phyloP scores from a whole-genome alignment of 1,284 basidiomycete genomes.

The Bjerkandera adusta region DNA sequence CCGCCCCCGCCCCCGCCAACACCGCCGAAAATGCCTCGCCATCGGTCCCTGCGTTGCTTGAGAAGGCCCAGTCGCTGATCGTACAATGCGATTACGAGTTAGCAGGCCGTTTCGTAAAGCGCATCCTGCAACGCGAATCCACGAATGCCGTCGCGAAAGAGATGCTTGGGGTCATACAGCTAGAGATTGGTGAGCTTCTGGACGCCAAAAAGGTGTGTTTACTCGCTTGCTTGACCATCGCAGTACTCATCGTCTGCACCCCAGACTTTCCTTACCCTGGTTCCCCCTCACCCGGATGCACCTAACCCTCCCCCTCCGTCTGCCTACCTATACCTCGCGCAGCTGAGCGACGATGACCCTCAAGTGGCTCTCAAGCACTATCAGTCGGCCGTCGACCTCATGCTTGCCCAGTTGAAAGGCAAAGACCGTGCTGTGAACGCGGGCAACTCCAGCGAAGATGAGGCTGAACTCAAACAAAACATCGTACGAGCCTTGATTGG shows the following conservation, averaged over 20 bases:
- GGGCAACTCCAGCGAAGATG: constrained; percentile 42
- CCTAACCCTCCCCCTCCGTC: constrained; percentile 70
- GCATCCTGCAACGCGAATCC: constrained; percentile 67
- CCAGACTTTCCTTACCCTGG: constrained; percentile 64
- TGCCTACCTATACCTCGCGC: constrained; percentile 89
- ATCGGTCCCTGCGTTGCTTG: constrained; percentile 52
- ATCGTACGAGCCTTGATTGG: constrained; percentile 85
- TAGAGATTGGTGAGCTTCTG: constrained; percentile 78
- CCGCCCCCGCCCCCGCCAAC: constrained; percentile 26
- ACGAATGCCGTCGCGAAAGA: constrained; percentile 74
- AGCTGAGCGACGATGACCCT: constrained; percentile 78
- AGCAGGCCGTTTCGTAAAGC: constrained; percentile 69
- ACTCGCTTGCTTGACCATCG: constrained; percentile 1
- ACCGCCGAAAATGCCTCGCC: constrained; percentile 29
- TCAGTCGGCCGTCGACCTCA: constrained; percentile 75
- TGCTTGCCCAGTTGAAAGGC: constrained; percentile 70
- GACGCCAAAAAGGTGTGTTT: constrained; percentile 66
- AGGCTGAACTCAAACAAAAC: constrained; percentile 66
- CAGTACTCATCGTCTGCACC: constrained; percentile 7
- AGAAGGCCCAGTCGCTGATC: constrained; percentile 76
- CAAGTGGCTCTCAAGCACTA: constrained; percentile 79
- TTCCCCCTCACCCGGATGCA: constrained; percentile 59
- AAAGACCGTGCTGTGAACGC: constrained; percentile 55
- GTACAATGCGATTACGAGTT: constrained; percentile 85
- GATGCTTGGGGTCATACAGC: constrained; percentile 72